A percentile compares a stretch with the other conserved stretches of the same genome.
Evolutionary conservation across 2,329 filamentous ascomycete species (phyloP).

Genomic region (Scedosporium boydii): DNA sequence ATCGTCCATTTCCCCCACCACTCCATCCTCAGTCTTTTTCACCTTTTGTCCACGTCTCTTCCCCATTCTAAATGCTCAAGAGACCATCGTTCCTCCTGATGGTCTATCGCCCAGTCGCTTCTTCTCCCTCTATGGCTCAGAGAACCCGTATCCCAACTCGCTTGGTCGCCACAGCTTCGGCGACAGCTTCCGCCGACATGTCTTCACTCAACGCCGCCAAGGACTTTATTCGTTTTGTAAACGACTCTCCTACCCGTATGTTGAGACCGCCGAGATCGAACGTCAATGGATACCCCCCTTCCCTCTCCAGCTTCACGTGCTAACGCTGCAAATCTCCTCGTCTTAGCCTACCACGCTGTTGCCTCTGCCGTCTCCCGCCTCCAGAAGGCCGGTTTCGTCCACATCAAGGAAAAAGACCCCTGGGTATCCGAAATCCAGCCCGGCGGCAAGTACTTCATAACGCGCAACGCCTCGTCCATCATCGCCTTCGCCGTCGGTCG

Average conservation of each 20-base stretch:
- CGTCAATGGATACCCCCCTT: background rate
- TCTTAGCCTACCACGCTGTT: conserved; percentile 84
- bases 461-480: conserved; percentile 84
- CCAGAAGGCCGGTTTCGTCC: conserved; percentile 73
- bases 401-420: conserved; percentile 82
- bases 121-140: background rate
- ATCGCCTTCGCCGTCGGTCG: conserved; percentile 86
- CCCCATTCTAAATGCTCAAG: conserved; percentile 5
- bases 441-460: conserved; percentile 93
- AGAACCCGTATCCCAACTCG: conserved; percentile 4
- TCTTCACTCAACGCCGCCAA: conserved; percentile 49
- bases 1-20: background rate
- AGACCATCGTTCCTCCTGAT: conserved; percentile 5
- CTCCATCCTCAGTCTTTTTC: background rate
- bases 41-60: background rate
- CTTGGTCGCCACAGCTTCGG: conserved; percentile 4
- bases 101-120: conserved; percentile 3
- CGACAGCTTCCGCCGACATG: conserved; percentile 29
- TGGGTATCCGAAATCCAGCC: conserved; percentile 74
- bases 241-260: conserved; percentile 86
- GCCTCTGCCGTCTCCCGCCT: conserved; percentile 67
- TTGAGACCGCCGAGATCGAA: background rate
- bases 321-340: background rate
- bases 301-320: background rate
- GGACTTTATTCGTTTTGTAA: conserved; percentile 89